Evolutionary conservation across 2,329 filamentous ascomycete genomes (phyloP), one percentile per base, ranked within the genome.

Genomic region (Diaporthe sp.): DNA sequence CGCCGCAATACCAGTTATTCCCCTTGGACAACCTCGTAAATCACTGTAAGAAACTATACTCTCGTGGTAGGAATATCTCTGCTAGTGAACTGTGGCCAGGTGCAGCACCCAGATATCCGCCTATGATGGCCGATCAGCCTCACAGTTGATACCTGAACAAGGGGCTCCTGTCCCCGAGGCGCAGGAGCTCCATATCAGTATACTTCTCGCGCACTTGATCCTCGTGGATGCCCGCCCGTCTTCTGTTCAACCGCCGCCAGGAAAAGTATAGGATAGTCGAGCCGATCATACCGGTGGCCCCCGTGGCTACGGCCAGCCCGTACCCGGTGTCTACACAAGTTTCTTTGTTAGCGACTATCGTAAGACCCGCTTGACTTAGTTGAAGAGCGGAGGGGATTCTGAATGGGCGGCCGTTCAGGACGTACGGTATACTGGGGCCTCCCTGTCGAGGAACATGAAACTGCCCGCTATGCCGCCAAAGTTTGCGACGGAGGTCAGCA

Each of bases 141-240:
- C 65, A 70, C n/a, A 70, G n/a, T 70, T 70, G 65, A 55, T 70
- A 70, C 49, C 34, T 65, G 46, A 73, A 73, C 31, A 67, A 44
- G 25, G 60, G 71, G 25, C 71, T 73, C 7, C 44, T 65, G 46
- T 73, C 58, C n/a, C 71, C 71, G 2, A 67, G 37, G 44, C 42
- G 49, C 34, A 73, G 34, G 5, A 67, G 46, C 37, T 73, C 58
- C 25, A 44, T 62, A 3, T 73, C 60, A n/a, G 57, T 39, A n/a
- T 73, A 37, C 46, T 28, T 61, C n/a, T 46, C 53, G 31, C 71
- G 25, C 28, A 72, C n/a, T 39, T 72, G 13, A 0, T 28, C 39
- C 57, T 73, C 49, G 7, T 73, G 31, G 31, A 60, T 25, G 28
- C 8, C 10, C 34, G 34, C 22, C 12, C 39, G 37, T 42, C 19